These are phyloP conservation scores for Batrachochytrium dendrobatidis DNA, from an alignment of 371 early-diverging fungal species.

Conservation along the genomic window DNA sequence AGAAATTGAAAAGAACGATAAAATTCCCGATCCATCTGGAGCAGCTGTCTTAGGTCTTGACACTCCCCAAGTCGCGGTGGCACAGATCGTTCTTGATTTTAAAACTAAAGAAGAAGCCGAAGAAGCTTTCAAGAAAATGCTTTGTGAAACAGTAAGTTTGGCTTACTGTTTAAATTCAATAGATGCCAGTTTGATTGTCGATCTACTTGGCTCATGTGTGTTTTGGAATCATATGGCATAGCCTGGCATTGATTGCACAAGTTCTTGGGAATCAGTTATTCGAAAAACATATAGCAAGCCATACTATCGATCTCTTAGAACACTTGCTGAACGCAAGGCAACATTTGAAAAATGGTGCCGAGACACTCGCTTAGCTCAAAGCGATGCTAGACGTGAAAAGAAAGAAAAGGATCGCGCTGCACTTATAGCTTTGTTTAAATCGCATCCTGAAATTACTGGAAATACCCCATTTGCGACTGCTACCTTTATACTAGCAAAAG, in stretches of 20 bases:
- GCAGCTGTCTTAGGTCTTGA: too few relatives aligned
- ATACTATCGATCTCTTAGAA: conserved; percentile 74
- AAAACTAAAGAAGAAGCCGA: conserved; percentile 77
- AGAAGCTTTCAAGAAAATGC: conserved; percentile 64
- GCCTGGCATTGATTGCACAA: too few relatives aligned
- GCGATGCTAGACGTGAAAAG: not conserved
- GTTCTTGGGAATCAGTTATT: conserved; percentile 85
- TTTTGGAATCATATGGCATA: too few relatives aligned
- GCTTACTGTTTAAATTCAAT: too few relatives aligned
- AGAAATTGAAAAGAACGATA: conserved; percentile 1
- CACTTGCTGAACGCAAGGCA: conserved; percentile 67
- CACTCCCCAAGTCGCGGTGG: too few relatives aligned
- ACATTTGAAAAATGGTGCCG: conserved; percentile 58
- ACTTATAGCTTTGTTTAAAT: not conserved
- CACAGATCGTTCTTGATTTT: too few relatives aligned
- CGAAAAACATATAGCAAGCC: conserved; percentile 74
- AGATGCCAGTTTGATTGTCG: too few relatives aligned
- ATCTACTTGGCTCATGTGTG: too few relatives aligned
- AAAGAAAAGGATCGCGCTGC: not conserved
- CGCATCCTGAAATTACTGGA: not conserved
- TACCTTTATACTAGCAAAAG: not conserved
- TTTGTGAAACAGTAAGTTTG: conserved; percentile 62
- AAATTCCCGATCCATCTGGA: not conserved
- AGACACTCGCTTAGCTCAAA: not conserved
- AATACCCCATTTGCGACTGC: not conserved